A percentile compares a stretch with the other conserved stretches of the same genome.
Conservation (phyloP, 768 basidiomycete species). For the Suillus ampliporus region DNA sequence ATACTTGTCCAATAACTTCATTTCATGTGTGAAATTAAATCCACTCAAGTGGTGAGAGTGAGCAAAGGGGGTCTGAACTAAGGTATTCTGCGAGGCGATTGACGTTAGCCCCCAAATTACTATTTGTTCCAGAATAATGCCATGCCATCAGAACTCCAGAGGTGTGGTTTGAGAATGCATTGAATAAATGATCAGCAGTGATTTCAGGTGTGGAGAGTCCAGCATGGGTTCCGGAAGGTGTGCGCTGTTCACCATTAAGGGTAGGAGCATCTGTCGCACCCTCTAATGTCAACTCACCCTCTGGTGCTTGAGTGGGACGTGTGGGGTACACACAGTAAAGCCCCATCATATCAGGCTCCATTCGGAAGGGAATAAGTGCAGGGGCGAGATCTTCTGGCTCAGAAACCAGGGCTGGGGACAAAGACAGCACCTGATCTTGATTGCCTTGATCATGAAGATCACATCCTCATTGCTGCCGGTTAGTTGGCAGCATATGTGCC, state of each 20-base stretch:
- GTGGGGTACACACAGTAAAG: slow-evolving; percentile 5
- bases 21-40: slow-evolving; percentile 28
- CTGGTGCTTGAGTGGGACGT: neutral
- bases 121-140: slow-evolving; percentile 18
- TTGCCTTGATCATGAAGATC: neutral
- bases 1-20: slow-evolving; percentile 13
- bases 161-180: slow-evolving; percentile 27
- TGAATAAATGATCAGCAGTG: neutral
- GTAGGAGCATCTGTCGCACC: slow-evolving; percentile 6
- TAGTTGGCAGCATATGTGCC: neutral
- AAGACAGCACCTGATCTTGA: neutral
- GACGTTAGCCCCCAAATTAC: slow-evolving; percentile 17
- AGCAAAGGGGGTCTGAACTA: neutral
- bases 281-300: neutral
- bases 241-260: neutral
- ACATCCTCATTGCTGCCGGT: neutral
- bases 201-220: neutral
- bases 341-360: slow-evolving; percentile 1
- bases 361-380: neutral
- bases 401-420: neutral
- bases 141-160: neutral
- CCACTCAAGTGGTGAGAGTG: slow-evolving; percentile 14
- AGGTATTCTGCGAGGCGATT: neutral
- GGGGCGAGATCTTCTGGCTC: neutral
- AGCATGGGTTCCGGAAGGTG: neutral